phyloP scores from a whole-genome alignment of 2,329 filamentous ascomycete genomes.

The Neurospora crassa region DNA sequence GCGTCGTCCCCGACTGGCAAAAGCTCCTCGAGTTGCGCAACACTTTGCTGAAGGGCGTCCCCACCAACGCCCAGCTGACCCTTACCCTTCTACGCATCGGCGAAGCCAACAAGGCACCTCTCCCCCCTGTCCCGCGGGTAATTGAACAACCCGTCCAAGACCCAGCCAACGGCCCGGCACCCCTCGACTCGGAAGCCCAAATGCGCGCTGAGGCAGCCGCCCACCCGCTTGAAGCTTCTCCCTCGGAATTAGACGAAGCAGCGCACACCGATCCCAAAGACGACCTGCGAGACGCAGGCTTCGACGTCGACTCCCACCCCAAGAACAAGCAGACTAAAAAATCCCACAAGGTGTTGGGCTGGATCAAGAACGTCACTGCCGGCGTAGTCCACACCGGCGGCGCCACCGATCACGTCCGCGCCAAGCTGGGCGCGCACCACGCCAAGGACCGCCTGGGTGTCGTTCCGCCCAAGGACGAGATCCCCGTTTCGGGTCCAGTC shows the following conservation, averaged over 20 bases:
- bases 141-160: constrained; percentile 26
- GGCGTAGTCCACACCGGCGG: constrained; percentile 64
- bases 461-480: constrained; percentile 39
- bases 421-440: constrained; percentile 48
- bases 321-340: constrained; percentile 29
- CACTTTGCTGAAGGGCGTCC: constrained; percentile 68
- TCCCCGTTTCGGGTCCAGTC: constrained; percentile 53
- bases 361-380: constrained; percentile 62
- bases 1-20: constrained; percentile 59
- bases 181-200: constrained; percentile 31
- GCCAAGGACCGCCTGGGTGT: constrained; percentile 66
- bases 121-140: constrained; percentile 47
- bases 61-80: constrained; percentile 75
- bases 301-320: constrained; percentile 40
- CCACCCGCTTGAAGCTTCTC: constrained; percentile 47
- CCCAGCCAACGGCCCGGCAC: constrained; percentile 20
- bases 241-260: constrained; percentile 57
- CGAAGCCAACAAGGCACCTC: constrained; percentile 67
- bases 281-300: constrained; percentile 26
- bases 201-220: constrained; percentile 38
- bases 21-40: constrained; percentile 66
- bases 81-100: constrained; percentile 72
- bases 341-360: constrained; percentile 42
- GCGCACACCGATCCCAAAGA: constrained; percentile 34
- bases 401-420: constrained; percentile 61